A percentile compares a stretch with the other conserved stretches of the same genome.
Conservation (phyloP, 2,329 filamentous ascomycete genomes). For the Stylonectria norvegica region DNA sequence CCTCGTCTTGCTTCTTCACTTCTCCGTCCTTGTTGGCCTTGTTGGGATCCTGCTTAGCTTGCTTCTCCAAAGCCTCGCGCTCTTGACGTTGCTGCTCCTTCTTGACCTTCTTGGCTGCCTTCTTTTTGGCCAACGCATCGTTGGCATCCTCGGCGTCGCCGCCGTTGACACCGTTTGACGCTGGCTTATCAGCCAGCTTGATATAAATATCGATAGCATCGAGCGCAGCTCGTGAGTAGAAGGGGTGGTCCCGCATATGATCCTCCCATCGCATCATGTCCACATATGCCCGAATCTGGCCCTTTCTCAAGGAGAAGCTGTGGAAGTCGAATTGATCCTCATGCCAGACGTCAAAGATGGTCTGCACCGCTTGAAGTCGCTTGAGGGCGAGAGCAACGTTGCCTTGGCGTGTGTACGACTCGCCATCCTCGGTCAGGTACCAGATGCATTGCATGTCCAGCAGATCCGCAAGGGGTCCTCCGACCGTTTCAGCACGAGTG, state of each 20-base stretch:
- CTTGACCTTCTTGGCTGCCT: constrained; percentile 84
- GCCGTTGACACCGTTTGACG: constrained; percentile 61
- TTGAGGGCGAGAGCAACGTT: constrained; percentile 86
- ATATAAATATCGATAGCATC: constrained; percentile 79
- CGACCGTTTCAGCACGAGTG: constrained; percentile 83
- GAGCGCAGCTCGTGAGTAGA: constrained; percentile 81
- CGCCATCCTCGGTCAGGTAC: constrained; percentile 93
- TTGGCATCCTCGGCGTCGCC: constrained; percentile 48
- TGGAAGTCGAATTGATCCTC: constrained; percentile 99
- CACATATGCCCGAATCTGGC: constrained; percentile 89
- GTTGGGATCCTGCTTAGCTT: constrained; percentile 78
- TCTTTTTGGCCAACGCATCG: constrained; percentile 71
- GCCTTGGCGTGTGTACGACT: constrained; percentile 78
- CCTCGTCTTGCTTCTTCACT: constrained; percentile 82
- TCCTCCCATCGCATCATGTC: constrained; percentile 98
- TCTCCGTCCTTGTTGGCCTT: constrained; percentile 66
- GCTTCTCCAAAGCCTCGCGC: constrained; percentile 74
- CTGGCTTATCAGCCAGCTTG: constrained; percentile 70
- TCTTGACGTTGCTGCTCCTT: constrained; percentile 65
- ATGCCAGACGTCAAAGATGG: constrained; percentile 96
- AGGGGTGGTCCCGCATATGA: constrained; percentile 83
- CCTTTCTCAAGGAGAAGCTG: constrained; percentile 93
- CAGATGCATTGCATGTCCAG: constrained; percentile 98
- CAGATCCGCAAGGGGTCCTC: constrained; percentile 84
- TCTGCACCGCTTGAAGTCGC: constrained; percentile 81